These are phyloP conservation scores for Calocera viscosa DNA, from an alignment of 768 basidiomycete species.

Conservation along the genomic window DNA sequence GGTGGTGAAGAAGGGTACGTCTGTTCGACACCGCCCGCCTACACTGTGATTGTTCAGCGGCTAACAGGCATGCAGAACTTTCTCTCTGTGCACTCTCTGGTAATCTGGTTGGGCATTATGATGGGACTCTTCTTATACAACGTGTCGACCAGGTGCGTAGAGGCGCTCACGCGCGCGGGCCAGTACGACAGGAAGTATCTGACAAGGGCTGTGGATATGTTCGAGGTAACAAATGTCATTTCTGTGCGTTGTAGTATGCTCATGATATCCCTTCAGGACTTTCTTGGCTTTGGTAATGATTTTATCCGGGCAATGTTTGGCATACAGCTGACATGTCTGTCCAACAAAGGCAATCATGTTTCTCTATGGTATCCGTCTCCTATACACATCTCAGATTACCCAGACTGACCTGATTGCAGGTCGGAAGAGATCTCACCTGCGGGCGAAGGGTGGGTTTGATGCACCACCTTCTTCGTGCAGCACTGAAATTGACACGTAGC, in stretches of 20 bases:
- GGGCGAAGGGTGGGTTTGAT: constrained; percentile 51
- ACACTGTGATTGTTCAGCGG: not conserved
- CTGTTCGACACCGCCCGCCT: not conserved
- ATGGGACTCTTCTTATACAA: not conserved
- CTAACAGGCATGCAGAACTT: constrained; percentile 29
- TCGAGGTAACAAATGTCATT: constrained; percentile 48
- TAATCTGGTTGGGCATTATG: not conserved
- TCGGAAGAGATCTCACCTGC: constrained; percentile 35
- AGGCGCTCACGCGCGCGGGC: constrained; percentile 80
- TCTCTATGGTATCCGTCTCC: not conserved
- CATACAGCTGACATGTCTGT: constrained; percentile 44
- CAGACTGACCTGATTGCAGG: not conserved
- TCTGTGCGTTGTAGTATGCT: not conserved
- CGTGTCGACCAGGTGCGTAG: constrained; percentile 50
- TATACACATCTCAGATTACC: constrained; percentile 12
- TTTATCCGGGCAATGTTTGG: constrained; percentile 58
- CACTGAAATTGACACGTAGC: constrained; percentile 26
- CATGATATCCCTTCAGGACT: constrained; percentile 38
- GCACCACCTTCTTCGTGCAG: not conserved
- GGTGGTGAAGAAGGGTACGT: constrained; percentile 76
- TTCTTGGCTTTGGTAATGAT: constrained; percentile 72
- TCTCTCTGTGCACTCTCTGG: constrained; percentile 57
- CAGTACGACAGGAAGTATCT: constrained; percentile 59
- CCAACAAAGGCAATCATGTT: not conserved
- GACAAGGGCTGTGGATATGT: constrained; percentile 64